These are phyloP conservation scores for Malassezia pachydermatis DNA, from an alignment of 1,284 basidiomycete species.

Conservation along the genomic window DNA sequence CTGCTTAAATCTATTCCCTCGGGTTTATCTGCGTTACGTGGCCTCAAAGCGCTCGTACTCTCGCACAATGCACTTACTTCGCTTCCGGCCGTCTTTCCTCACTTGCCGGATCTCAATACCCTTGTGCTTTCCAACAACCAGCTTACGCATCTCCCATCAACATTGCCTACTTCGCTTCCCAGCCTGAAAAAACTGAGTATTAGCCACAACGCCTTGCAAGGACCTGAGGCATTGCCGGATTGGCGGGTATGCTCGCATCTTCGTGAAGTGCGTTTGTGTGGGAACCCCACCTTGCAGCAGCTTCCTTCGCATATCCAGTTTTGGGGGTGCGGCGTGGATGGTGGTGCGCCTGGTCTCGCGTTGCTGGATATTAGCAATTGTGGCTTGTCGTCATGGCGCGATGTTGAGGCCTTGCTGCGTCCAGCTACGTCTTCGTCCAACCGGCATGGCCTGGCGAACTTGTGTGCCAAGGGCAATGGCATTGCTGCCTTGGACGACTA, in stretches of 20 bases:
- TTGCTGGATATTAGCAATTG: conserved; percentile 38
- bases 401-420: no score
- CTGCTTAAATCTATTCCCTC: conserved; percentile 20
- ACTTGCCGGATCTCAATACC: conserved; percentile 43
- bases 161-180: conserved; percentile 31
- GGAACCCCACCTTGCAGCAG: conserved; percentile 22
- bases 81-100: conserved; percentile 25
- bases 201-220: conserved; percentile 31
- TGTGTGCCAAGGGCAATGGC: conserved; percentile 31
- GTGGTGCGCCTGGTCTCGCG: conserved; percentile 31
- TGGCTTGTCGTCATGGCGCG: conserved; percentile 27
- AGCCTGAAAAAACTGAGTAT: conserved; percentile 38
- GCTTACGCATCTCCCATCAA: conserved; percentile 26
- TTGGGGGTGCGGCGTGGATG: conserved; percentile 39
- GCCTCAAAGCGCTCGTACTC: conserved; percentile 38
- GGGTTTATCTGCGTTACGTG: conserved; percentile 20
- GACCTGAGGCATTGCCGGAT: conserved; percentile 28
- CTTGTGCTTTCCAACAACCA: conserved; percentile 41
- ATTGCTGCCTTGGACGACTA: conserved; percentile 22
- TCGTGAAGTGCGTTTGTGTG: conserved; percentile 36
- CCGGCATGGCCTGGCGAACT: conserved; percentile 27
- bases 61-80: conserved; percentile 28
- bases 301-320: conserved; percentile 27
- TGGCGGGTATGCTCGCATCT: conserved; percentile 31
- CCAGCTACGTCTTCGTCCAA: conserved; percentile 14